Evolutionary conservation across 208 protist species (phyloP).

Genomic region (Phytomonas francai): DNA sequence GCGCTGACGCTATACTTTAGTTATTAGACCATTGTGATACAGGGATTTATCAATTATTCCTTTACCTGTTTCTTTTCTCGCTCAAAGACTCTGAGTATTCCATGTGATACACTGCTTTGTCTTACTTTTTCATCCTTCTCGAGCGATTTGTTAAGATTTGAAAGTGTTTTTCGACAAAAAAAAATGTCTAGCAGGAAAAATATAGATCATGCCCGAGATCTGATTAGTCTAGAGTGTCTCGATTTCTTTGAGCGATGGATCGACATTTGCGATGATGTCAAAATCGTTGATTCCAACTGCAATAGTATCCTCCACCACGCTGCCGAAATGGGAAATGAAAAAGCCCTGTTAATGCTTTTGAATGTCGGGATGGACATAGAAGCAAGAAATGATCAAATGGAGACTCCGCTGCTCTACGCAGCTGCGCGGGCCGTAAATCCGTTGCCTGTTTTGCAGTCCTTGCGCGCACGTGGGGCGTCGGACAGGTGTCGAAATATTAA

Average conservation of each 20-base stretch:
- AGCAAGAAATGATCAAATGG: slow-evolving; percentile 25
- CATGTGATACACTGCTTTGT: background rate
- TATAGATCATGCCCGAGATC: background rate
- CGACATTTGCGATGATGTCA: slow-evolving; percentile 39
- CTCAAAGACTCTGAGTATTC: background rate
- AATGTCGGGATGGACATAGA: slow-evolving; percentile 28
- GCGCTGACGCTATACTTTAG: too few relatives aligned
- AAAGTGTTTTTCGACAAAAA: background rate
- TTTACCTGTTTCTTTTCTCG: background rate
- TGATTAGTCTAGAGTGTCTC: background rate
- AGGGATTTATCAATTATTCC: background rate
- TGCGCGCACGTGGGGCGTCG: slow-evolving; percentile 40
- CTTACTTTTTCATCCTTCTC: background rate
- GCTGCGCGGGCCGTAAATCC: slow-evolving; percentile 34
- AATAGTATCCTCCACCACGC: slow-evolving; percentile 78
- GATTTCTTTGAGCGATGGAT: slow-evolving; percentile 32
- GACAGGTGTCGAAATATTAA: background rate
- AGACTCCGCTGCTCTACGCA: slow-evolving; percentile 54
- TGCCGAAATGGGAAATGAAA: slow-evolving; percentile 30
- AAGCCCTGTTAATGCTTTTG: slow-evolving; percentile 25
- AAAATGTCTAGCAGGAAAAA: background rate
- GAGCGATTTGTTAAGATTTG: background rate
- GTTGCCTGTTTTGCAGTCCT: slow-evolving; percentile 20
- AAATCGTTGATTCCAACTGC: slow-evolving; percentile 25
- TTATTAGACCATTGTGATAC: background rate